phyloP scores from a whole-genome alignment of 345 rosid genomes.

The Aquilaria malaccensis region DNA sequence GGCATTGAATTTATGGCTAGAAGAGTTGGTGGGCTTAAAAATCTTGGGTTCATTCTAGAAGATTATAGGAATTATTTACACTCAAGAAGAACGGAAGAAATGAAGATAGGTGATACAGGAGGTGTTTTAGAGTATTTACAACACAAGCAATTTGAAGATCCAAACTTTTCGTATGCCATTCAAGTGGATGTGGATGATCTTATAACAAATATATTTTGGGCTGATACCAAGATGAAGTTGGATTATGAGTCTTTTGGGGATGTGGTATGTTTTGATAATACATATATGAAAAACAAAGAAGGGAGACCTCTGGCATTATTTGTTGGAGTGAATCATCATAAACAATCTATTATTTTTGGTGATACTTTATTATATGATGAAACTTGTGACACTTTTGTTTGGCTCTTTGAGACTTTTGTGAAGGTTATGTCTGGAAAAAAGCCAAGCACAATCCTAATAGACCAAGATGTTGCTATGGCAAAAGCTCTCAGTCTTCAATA shows the following conservation, averaged over 20 bases:
- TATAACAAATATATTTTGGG: slow-evolving; percentile 29
- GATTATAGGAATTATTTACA: neutral
- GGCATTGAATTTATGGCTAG: neutral
- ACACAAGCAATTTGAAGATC: neutral
- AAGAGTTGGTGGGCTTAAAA: neutral
- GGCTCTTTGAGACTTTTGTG: slow-evolving; percentile 28
- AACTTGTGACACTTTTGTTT: slow-evolving; percentile 26
- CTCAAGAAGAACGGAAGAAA: neutral
- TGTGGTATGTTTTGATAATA: slow-evolving; percentile 28
- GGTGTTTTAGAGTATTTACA: neutral
- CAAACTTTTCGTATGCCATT: slow-evolving; percentile 22
- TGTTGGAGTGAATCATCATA: slow-evolving; percentile 35
- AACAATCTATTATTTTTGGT: slow-evolving; percentile 30
- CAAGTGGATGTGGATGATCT: slow-evolving; percentile 31
- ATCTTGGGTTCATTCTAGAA: neutral
- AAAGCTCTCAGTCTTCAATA: slow-evolving; percentile 18
- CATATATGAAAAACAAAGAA: slow-evolving; percentile 18
- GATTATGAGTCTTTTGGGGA: slow-evolving; percentile 32
- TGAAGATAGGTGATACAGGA: neutral
- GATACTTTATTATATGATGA: slow-evolving; percentile 30
- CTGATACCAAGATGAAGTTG: slow-evolving; percentile 24
- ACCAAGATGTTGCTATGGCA: slow-evolving; percentile 22
- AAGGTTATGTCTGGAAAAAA: slow-evolving; percentile 23
- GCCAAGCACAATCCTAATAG: slow-evolving; percentile 20
- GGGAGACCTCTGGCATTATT: slow-evolving; percentile 21